Evolutionary conservation across 179 eudicot genomes (phyloP).

Genomic region (Actinidia arguta): DNA sequence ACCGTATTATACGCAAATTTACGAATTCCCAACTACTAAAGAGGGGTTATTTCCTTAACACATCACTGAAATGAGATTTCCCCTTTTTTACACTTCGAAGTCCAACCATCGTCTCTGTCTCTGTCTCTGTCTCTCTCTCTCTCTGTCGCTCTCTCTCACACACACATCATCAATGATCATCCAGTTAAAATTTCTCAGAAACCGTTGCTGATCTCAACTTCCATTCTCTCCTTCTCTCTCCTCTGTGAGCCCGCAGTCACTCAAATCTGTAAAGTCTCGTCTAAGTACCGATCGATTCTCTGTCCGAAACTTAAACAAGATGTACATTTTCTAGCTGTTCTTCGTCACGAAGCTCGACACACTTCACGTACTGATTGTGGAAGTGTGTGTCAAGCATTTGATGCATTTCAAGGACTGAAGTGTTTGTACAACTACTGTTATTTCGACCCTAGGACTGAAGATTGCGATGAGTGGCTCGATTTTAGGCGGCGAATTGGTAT

Average conservation of each 20-base stretch:
- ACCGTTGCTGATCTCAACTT: conserved; percentile 33
- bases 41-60: too few species aligned
- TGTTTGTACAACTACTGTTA: neutral
- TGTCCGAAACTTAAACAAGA: conserved; percentile 4
- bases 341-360: neutral
- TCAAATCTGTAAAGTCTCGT: conserved; percentile 25
- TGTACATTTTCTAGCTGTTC: conserved; percentile 16
- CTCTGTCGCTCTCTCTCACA: conserved; percentile 9
- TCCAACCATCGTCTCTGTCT: neutral
- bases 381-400: conserved; percentile 6
- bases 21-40: too few species aligned
- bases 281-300: conserved; percentile 14
- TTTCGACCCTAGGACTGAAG: conserved; percentile 18
- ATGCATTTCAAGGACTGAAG: neutral
- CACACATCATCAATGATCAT: too few species aligned
- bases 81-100: too few species aligned
- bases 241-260: conserved; percentile 28
- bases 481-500: neutral
- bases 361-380: neutral
- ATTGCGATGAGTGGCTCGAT: conserved; percentile 10
- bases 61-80: too few species aligned
- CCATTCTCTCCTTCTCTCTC: conserved; percentile 16
- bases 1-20: too few species aligned
- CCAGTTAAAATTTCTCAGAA: conserved; percentile 3
- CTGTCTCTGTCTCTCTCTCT: conserved; percentile 16